Conservation (phyloP, 2,329 filamentous ascomycete species). For the Fusarium stilboides region DNA sequence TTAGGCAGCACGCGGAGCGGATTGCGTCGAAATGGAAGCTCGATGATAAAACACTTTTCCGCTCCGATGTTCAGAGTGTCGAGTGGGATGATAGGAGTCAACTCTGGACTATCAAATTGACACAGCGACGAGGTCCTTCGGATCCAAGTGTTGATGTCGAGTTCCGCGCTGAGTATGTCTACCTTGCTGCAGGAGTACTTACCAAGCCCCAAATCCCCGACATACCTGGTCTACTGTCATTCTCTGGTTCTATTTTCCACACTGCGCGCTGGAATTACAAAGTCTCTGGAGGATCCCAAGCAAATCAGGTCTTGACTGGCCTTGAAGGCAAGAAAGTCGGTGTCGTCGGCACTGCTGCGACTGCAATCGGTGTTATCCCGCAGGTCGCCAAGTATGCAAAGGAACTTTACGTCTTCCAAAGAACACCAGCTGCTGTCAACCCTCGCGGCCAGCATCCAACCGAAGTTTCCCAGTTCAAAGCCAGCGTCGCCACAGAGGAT, state of each 20-base stretch:
- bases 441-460: constrained; percentile 11
- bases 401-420: constrained; percentile 18
- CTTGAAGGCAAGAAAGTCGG: neutral
- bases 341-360: neutral
- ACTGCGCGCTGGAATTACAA: neutral
- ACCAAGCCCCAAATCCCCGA: neutral
- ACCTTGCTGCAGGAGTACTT: neutral
- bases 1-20: neutral
- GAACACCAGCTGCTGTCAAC: constrained; percentile 14
- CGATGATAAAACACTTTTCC: neutral
- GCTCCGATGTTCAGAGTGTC: neutral
- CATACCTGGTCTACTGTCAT: neutral
- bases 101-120: neutral
- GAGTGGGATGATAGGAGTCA: neutral
- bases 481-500: neutral
- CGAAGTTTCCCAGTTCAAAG: neutral
- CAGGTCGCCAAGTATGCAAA: constrained; percentile 11
- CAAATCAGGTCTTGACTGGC: neutral
- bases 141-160: neutral
- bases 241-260: neutral
- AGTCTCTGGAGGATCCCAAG: neutral
- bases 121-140: neutral
- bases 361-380: constrained; percentile 1
- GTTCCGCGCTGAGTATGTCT: neutral
- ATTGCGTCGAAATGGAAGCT: neutral